A percentile compares a stretch with the other conserved stretches of the same genome.
Evolutionary conservation across 2,329 filamentous ascomycete species (phyloP).

Genomic region (Aspergillus sp.): DNA sequence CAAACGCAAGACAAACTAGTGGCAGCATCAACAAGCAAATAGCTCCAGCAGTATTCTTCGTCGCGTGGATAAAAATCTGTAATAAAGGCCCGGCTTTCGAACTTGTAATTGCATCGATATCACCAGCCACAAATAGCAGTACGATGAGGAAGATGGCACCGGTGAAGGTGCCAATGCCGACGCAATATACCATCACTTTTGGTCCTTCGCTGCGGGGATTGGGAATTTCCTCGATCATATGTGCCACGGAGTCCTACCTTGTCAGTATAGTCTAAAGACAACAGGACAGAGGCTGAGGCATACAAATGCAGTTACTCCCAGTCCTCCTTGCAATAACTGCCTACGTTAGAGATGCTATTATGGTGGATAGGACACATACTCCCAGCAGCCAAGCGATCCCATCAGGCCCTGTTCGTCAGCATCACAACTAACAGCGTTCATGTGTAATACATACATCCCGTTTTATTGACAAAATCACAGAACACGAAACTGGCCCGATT

Average conservation of each 20-base stretch:
- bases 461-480: constrained; percentile 59
- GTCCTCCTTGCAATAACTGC: constrained; percentile 41
- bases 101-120: constrained; percentile 50
- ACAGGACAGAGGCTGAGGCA: constrained; percentile 4
- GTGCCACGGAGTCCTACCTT: constrained; percentile 31
- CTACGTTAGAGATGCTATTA: constrained; percentile 5
- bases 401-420: constrained; percentile 46
- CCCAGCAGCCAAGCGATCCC: constrained; percentile 46
- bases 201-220: constrained; percentile 51
- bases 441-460: constrained; percentile 44
- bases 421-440: not conserved
- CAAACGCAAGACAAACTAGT: not conserved
- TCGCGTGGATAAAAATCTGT: constrained; percentile 58
- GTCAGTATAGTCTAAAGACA: constrained; percentile 1
- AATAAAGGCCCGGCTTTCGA: constrained; percentile 54
- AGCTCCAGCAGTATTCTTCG: constrained; percentile 54
- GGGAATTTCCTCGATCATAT: constrained; percentile 48
- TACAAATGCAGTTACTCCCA: constrained; percentile 48
- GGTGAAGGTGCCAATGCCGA: constrained; percentile 56
- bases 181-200: constrained; percentile 60
- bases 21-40: constrained; percentile 54
- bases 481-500: constrained; percentile 43
- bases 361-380: constrained; percentile 12
- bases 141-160: constrained; percentile 58
- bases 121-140: constrained; percentile 57